phyloP scores from a whole-genome alignment of 2,329 filamentous ascomycete species.

The Penicillium paneum region DNA sequence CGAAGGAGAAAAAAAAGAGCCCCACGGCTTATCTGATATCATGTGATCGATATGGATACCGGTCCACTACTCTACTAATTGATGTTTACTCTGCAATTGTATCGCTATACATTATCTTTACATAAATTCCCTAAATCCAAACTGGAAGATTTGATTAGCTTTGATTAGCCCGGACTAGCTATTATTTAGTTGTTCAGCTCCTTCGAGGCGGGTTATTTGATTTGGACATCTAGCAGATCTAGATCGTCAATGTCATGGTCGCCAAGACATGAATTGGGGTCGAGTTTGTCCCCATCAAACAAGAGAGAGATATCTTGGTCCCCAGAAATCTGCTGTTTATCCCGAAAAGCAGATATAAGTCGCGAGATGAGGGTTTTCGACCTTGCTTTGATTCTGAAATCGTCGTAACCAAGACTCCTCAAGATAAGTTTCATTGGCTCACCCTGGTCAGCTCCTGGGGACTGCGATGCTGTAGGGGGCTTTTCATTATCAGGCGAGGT shows the following conservation, averaged over 20 bases:
- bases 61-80: background rate
- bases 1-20: constrained; percentile 2
- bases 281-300: constrained; percentile 73
- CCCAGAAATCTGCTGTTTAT: constrained; percentile 50
- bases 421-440: constrained; percentile 48
- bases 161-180: background rate
- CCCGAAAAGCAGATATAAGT: constrained; percentile 61
- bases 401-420: constrained; percentile 50
- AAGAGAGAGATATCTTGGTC: constrained; percentile 59
- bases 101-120: background rate
- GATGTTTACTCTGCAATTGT: background rate
- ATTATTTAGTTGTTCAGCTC: background rate
- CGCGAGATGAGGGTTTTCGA: constrained; percentile 57
- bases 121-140: no score
- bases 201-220: constrained; percentile 45
- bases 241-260: constrained; percentile 71
- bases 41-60: constrained; percentile 11
- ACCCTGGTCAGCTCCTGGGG: constrained; percentile 23
- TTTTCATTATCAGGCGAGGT: background rate
- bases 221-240: constrained; percentile 71
- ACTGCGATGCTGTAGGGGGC: background rate
- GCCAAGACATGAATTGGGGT: constrained; percentile 57
- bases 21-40: constrained; percentile 11
- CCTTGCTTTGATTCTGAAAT: constrained; percentile 49
- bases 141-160: background rate